Conservation (phyloP, 139 green algal genomes). For the Chlorella sp. region DNA sequence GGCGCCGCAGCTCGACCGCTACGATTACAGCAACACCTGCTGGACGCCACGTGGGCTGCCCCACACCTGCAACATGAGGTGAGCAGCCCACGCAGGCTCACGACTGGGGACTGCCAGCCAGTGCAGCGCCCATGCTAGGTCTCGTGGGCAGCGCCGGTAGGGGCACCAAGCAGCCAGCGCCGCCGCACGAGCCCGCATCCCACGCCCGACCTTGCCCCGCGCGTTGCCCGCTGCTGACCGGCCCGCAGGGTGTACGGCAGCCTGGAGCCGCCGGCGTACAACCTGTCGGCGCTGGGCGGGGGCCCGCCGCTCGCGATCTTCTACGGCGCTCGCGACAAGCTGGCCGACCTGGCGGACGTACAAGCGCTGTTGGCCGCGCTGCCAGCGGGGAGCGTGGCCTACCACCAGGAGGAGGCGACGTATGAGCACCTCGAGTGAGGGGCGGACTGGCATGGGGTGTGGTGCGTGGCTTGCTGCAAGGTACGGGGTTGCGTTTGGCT, state of each 20-base stretch:
- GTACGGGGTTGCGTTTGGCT: no score
- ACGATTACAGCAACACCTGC: conserved; percentile 33
- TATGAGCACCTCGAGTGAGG: conserved; percentile 74
- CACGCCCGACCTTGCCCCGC: not conserved
- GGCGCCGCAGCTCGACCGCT: conserved; percentile 23
- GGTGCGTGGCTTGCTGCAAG: no score
- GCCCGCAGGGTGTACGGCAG: conserved; percentile 42
- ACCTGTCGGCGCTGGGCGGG: conserved; percentile 41
- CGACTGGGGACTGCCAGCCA: not conserved
- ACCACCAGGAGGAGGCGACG: conserved; percentile 41
- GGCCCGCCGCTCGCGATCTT: conserved; percentile 54
- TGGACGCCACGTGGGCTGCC: not conserved
- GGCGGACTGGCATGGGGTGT: no score
- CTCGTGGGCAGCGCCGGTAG: not conserved
- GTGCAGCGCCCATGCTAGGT: not conserved
- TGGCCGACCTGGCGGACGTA: conserved; percentile 56
- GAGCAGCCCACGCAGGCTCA: not conserved
- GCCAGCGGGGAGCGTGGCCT: conserved; percentile 18
- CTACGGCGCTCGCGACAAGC: conserved; percentile 48
- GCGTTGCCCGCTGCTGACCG: not conserved
- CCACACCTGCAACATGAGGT: conserved; percentile 34
- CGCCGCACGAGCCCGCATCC: not conserved
- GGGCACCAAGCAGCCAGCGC: not conserved
- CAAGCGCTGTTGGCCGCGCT: conserved; percentile 40
- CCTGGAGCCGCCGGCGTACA: conserved; percentile 43